Base-by-base conservation (phyloP, 345 rosid species). In the Ceriops decandra region DNA sequence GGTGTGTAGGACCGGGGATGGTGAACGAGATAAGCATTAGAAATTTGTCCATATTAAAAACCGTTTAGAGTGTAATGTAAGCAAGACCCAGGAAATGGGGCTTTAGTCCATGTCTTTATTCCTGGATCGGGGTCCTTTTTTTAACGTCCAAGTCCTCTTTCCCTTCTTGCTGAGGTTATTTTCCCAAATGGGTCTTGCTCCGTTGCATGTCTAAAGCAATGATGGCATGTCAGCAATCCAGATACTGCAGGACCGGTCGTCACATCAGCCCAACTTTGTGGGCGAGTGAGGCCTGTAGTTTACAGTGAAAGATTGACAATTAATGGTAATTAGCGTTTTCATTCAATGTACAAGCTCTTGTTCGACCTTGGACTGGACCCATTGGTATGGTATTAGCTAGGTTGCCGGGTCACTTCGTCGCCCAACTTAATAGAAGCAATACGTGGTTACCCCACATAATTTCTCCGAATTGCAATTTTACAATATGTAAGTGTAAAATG, bases 101-200 rank as follows among this genome's bases (percentile, higher is more conserved):
- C 60, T 53, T 70, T 75, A 66, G 19, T 53, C 10, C 7, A 28
- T 51, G 20, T 33, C 64, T 79, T 79, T 47, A 59, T 59, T 58
- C 64, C 72, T 59, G 58, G 64, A 46, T 67, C 59, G 51, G 57
- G 17, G 56, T 32, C 59, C 49, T 57, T 35, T 60, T 54, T 77
- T 38, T 22, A 60, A 74, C 61, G 74, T 57, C 53, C 20, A n/a
- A 24, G 60, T 69, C 22, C 9, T 27, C 16, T 46, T 35, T 62
- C 42, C 35, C 54, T n/a, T 17, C 47, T 28, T 13, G 9, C 30
- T 58, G 13, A 9, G 7, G 20, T 27, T 24, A 16, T 10, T 56
- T 56, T 56, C 9, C 36, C 17, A 42, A 2, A 13, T 42, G 49
- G 49, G 24, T 24, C 30, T 56, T 56, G 59, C 59, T 24, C 16